Base-by-base conservation (phyloP, 2,329 filamentous ascomycete species). In the Trichoderma oligosporum region DNA sequence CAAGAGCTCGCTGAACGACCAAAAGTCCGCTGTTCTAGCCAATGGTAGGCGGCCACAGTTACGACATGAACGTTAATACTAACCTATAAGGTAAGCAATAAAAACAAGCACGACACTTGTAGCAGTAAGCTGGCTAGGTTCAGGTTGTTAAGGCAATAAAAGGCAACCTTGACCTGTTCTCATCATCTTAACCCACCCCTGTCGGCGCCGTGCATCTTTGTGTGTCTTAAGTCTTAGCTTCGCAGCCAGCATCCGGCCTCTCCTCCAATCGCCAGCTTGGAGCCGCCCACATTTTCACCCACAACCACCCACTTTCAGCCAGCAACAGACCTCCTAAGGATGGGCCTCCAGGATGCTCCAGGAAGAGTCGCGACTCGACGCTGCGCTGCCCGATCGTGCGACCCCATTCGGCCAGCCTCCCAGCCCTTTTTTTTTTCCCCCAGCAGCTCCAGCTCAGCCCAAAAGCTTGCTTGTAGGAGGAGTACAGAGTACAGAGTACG, bases 391-490 rank as follows among this genome's bases (percentile, higher is more conserved):
- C 41, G 51, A 55, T 55, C 51, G 51, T 55, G 51, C 51, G 51
- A 41, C 53, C 53, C 53, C 42, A 20, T 56, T 29, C 35, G 31
- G 33, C 12, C 16, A 6, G 31, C 20, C 35, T 39, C 53, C 42
- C 53, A 56, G 53, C 44, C 44, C 44, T 46, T 56, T 29, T 47
- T 46, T 56, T 29, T 39, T 20, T 56, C 16, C 25, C 33, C 51
- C 25, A 24, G 22, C 35, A 41, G 45, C 45, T 48, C 53, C 42
- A 46, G 42, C 53, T 56, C 54, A 57, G 54, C 54, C 45, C 36
- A 57, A 29, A 42, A 57, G 54, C 46, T 57, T 57, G 54, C 54
- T 57, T 57, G 54, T 45, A 57, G 54, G 45, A 49, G 54, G n/a
- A n/a, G n/a, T n/a, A n/a, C n/a, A n/a, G n/a, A n/a, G n/a, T n/a